Percentiles rank a stretch among this genome's conserved stretches.
Conservation (phyloP, 768 basidiomycete species). For the Naganishia vaughanmartiniae region DNA sequence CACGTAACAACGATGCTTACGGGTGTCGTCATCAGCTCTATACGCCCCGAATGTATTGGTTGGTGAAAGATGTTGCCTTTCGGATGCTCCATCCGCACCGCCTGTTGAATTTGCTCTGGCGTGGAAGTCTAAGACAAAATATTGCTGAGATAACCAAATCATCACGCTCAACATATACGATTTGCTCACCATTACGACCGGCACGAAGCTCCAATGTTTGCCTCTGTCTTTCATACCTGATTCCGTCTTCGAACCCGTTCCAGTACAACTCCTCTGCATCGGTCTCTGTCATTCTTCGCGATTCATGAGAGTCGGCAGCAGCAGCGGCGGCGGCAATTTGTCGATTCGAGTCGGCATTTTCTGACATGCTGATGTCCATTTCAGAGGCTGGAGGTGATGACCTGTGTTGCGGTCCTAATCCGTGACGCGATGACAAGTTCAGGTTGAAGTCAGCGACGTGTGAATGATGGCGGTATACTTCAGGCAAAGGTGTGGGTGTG, state of each 20-base stretch:
- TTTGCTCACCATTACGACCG: background rate
- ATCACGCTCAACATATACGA: background rate
- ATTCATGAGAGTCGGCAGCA: background rate
- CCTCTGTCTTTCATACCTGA: slow-evolving; percentile 14
- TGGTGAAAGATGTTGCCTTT: background rate
- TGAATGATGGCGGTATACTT: slow-evolving; percentile 2
- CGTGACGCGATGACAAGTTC: background rate
- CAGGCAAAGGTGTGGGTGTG: background rate
- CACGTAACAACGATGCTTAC: background rate
- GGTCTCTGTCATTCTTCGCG: no score
- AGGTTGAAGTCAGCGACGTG: background rate
- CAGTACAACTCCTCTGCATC: slow-evolving; percentile 10
- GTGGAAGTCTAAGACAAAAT: background rate
- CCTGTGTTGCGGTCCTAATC: background rate
- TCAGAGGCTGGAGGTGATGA: background rate
- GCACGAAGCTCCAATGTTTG: slow-evolving; percentile 7
- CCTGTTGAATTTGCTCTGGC: background rate
- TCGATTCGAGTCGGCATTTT: background rate
- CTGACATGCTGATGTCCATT: background rate
- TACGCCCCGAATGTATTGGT: background rate
- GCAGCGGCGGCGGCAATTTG: background rate
- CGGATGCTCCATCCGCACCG: background rate
- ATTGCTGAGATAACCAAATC: background rate
- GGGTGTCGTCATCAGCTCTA: background rate
- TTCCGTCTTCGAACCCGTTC: slow-evolving; percentile 12